These are phyloP conservation scores for Taphrina flavorubra DNA, from an alignment of 1,139 yeast species.

Conservation along the genomic window DNA sequence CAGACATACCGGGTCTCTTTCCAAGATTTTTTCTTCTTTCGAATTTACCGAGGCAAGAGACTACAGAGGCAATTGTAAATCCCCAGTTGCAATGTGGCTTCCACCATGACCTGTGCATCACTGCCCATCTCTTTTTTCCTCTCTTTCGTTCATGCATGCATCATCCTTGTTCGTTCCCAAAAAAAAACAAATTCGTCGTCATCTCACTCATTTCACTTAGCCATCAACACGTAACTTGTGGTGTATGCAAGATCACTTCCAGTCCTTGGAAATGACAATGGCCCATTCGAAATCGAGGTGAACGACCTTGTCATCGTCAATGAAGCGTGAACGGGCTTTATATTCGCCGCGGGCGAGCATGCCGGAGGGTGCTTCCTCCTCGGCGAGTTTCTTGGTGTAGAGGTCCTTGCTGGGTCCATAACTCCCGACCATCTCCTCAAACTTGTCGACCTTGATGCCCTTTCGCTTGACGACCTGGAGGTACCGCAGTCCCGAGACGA, in stretches of 20 bases:
- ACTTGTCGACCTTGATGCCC: conserved; percentile 83
- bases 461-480: conserved; percentile 83
- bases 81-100: no score
- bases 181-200: no score
- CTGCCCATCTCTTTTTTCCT: no score
- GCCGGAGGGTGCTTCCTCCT: conserved; percentile 92
- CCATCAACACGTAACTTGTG: no score
- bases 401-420: conserved; percentile 52
- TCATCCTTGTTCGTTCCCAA: no score
- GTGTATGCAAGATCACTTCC: conserved; percentile 16
- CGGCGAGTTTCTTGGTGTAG: conserved; percentile 68
- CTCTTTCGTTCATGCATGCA: no score
- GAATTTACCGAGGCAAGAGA: no score
- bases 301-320: conserved; percentile 81
- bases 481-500: conserved; percentile 87
- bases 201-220: no score
- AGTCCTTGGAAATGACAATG: conserved; percentile 69
- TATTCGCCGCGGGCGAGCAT: conserved; percentile 85
- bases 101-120: no score
- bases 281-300: conserved; percentile 86
- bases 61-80: no score
- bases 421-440: conserved; percentile 87
- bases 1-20: neutral
- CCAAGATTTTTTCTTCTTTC: no score
- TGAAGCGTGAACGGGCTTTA: conserved; percentile 77